These are phyloP conservation scores for Olyra latifolia DNA, from an alignment of 176 grass and related monocot species.

Conservation along the genomic window DNA sequence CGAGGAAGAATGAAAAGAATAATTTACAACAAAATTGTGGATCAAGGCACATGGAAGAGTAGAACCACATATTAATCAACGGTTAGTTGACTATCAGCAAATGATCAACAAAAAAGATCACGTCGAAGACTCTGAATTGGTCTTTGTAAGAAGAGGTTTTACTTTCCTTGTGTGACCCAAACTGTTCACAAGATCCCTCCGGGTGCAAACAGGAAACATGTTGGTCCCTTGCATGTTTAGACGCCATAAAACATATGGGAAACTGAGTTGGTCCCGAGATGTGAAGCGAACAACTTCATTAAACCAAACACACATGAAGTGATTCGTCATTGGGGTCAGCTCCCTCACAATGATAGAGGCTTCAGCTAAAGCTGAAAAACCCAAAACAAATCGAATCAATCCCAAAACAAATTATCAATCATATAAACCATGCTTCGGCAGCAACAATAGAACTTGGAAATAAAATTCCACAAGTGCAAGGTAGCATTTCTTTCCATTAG, in stretches of 20 bases:
- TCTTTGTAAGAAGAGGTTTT: constrained; percentile 57
- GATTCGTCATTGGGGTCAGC: constrained; percentile 60
- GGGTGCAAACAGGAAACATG: constrained; percentile 88
- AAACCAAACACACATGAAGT: constrained; percentile 96
- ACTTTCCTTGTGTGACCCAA: constrained; percentile 87
- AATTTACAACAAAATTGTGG: constrained; percentile 67
- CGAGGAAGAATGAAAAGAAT: constrained; percentile 33
- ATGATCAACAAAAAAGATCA: neutral
- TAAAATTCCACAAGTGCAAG: neutral
- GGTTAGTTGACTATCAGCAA: constrained; percentile 43
- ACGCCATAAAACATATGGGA: constrained; percentile 81
- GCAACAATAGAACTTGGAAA: neutral
- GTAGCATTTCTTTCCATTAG: constrained; percentile 46
- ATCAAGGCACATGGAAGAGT: neutral
- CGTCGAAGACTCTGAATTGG: constrained; percentile 37
- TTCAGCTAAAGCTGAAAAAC: constrained; percentile 82
- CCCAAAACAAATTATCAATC: constrained; percentile 1
- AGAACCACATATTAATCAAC: constrained; percentile 24
- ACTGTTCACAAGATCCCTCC: constrained; percentile 94
- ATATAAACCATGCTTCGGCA: neutral
- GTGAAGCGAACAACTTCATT: constrained; percentile 96
- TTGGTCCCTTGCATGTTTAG: constrained; percentile 62
- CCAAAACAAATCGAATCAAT: neutral
- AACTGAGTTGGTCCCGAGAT: constrained; percentile 94
- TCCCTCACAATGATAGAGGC: constrained; percentile 93